Conservation (phyloP, 2,329 filamentous ascomycete species). For the Davidsoniella neocaledoniae region DNA sequence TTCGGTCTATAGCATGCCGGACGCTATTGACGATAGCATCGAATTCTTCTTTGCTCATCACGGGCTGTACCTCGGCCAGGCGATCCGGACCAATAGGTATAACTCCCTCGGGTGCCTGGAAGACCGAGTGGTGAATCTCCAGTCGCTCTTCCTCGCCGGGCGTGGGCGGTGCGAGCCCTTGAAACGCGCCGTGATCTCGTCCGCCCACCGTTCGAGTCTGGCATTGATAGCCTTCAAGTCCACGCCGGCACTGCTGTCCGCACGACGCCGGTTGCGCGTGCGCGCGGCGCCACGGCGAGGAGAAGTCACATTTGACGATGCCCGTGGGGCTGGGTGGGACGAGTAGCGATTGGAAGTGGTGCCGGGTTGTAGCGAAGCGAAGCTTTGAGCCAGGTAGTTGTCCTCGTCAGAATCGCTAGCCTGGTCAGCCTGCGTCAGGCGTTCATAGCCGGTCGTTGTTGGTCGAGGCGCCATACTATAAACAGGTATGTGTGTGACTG, state of each 20-base stretch:
- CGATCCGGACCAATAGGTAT: slow-evolving; percentile 62
- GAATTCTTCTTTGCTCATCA: slow-evolving; percentile 66
- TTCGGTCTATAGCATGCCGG: slow-evolving; percentile 73
- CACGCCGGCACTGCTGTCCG: slow-evolving; percentile 66
- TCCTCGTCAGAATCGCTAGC: slow-evolving; percentile 51
- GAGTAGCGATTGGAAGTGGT: slow-evolving; percentile 38
- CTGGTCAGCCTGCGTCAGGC: slow-evolving; percentile 66
- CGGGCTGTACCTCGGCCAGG: slow-evolving; percentile 45
- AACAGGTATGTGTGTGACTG: not conserved
- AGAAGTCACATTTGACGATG: slow-evolving; percentile 37
- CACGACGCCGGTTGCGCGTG: slow-evolving; percentile 18
- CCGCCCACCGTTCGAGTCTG: slow-evolving; percentile 85
- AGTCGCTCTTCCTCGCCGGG: slow-evolving; percentile 58
- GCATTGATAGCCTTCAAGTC: slow-evolving; percentile 98
- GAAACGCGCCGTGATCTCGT: slow-evolving; percentile 94
- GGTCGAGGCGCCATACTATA: slow-evolving; percentile 50
- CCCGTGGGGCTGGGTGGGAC: slow-evolving; percentile 38
- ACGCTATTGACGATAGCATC: slow-evolving; percentile 82
- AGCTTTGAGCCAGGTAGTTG: slow-evolving; percentile 37
- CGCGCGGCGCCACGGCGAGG: slow-evolving; percentile 17
- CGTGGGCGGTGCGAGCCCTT: slow-evolving; percentile 47
- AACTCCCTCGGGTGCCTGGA: slow-evolving; percentile 79
- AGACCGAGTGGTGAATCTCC: slow-evolving; percentile 95
- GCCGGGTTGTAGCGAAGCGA: slow-evolving; percentile 36
- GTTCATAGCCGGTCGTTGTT: slow-evolving; percentile 68